These are phyloP conservation scores for Allium sativum DNA, from an alignment of 106 monocot species.

Conservation along the genomic window DNA sequence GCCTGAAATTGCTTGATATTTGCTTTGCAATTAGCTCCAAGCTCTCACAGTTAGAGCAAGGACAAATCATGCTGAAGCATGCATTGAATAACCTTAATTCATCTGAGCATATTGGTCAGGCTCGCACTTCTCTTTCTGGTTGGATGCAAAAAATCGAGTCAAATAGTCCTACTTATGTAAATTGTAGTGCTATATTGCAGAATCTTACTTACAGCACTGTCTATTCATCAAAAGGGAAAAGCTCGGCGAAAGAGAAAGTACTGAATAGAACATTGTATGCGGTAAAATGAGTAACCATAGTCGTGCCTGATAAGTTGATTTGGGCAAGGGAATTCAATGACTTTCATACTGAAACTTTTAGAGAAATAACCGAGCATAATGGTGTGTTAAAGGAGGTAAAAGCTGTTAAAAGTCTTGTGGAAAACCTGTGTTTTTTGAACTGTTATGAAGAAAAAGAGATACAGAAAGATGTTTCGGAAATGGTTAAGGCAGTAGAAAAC, in stretches of 20 bases:
- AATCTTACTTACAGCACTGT: conserved; percentile 35
- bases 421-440: conserved; percentile 33
- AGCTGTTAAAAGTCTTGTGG: conserved; percentile 32
- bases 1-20: conserved; percentile 78
- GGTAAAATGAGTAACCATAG: conserved; percentile 42
- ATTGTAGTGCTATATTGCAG: conserved; percentile 23
- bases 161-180: conserved; percentile 33
- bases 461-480: no score
- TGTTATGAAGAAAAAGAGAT: background rate
- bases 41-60: conserved; percentile 58
- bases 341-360: conserved; percentile 32
- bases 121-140: conserved; percentile 36
- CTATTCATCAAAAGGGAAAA: conserved; percentile 35
- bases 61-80: conserved; percentile 48
- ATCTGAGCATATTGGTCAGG: conserved; percentile 24
- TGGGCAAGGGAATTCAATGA: conserved; percentile 55
- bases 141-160: conserved; percentile 26
- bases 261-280: conserved; percentile 70
- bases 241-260: conserved; percentile 59
- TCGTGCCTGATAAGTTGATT: conserved; percentile 40
- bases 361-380: conserved; percentile 16
- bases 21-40: conserved; percentile 68
- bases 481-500: conserved; percentile 12
- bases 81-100: conserved; percentile 31
- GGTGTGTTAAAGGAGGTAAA: conserved; percentile 46